phyloP scores from a whole-genome alignment of 305 asterid species.

The Solanum chacoense region DNA sequence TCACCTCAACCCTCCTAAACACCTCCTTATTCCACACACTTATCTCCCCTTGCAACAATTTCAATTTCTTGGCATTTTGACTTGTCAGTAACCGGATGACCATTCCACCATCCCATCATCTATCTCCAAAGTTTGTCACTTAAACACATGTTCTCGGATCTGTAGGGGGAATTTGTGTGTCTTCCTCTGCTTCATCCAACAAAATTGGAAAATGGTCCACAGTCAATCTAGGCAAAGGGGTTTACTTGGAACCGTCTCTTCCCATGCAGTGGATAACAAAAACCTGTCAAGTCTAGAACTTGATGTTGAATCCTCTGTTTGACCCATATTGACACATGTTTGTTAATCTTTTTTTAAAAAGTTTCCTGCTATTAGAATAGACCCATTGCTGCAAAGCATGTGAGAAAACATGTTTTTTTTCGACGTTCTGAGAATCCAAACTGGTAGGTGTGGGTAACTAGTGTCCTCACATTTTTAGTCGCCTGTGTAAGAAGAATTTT shows the following conservation, averaged over 20 bases:
- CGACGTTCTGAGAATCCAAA: neutral
- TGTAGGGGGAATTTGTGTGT: neutral
- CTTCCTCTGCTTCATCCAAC: neutral
- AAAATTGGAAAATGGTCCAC: neutral
- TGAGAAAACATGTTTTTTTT: neutral
- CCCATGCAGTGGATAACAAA: neutral
- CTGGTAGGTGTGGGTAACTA: neutral
- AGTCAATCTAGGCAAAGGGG: neutral
- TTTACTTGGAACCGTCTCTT: neutral
- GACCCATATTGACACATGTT: neutral
- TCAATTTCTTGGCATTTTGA: neutral
- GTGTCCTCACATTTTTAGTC: neutral
- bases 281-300: neutral
- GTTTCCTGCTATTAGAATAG: neutral
- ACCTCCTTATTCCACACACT: neutral
- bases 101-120: neutral
- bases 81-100: neutral
- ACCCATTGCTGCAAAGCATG: neutral
- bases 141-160: neutral
- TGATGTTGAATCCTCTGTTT: neutral
- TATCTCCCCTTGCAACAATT: neutral
- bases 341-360: neutral
- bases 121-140: neutral
- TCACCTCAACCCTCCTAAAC: neutral
- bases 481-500: neutral